Evolutionary conservation across 495 filamentous ascomycete species (phyloP), one percentile per base, ranked within the genome.

Genomic region (Talaromyces thailandensis): DNA sequence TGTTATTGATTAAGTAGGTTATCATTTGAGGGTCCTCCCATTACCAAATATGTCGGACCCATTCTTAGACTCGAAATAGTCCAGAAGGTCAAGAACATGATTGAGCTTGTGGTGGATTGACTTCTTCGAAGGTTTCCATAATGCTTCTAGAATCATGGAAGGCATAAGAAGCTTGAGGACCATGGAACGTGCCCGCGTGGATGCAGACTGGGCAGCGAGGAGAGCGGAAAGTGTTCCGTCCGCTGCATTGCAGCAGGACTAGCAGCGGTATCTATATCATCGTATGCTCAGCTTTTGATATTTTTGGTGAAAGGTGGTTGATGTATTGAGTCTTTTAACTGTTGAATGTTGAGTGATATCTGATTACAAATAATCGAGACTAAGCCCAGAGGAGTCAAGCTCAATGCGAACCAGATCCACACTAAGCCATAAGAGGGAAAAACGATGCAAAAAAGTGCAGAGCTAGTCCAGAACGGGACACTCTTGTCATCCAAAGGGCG

Each of bases 401-500:
- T 35, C 31, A 35, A 35, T 35, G 29, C 31, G 12, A 11, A 35
- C 2, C 12, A 21, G 8, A 6, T 8, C 11, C n/a, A 21, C n/a
- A 21, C 43, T 48, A 48, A 18, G 43, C 43, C 43, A 18, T 6
- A 21, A 48, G 18, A 48, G 9, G 43, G 1, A 7, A 48, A 48
- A 48, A 21, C 7, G 4, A 48, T 48, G 43, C 21, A n/a, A 48
- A 23, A n/a, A 48, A 18, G 18, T 18, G n/a, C 43, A 2, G 21
- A 6, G n/a, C 43, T 48, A 48, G 6, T 18, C 58, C 12, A 26
- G 12, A 43, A 21, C 1, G 43, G 59, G 40, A 29, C 50, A 31
- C 40, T 40, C 40, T 23, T 61, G 59, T 61, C 59, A 61, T 51
- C 35, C 16, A 7, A 37, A 61, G 59, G 59, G 59, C 59, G 59